Evolutionary conservation across 2,329 filamentous ascomycete genomes (phyloP).

Genomic region (Penicillium verrucosum): DNA sequence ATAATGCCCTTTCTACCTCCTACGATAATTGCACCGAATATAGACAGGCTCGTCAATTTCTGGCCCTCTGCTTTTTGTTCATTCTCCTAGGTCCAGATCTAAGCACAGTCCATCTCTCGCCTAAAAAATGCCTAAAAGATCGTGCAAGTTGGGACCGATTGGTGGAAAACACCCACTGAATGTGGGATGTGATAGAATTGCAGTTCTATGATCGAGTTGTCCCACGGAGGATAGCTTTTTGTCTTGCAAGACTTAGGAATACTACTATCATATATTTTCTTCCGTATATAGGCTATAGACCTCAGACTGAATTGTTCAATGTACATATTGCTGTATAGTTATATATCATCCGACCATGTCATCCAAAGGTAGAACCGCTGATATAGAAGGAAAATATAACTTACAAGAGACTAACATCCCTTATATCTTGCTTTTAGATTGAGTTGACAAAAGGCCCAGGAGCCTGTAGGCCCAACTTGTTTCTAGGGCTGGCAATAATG

Average conservation of each 20-base stretch:
- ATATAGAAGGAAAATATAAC: neutral
- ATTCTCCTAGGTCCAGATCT: no score
- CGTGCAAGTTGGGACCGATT: no score
- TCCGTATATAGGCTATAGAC: neutral
- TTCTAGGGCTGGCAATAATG: neutral
- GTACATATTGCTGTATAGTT: neutral
- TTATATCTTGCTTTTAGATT: neutral
- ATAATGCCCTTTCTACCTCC: no score
- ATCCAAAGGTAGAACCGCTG: neutral
- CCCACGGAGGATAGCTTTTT: neutral
- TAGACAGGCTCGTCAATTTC: no score
- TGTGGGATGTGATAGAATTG: no score
- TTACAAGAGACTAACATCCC: neutral
- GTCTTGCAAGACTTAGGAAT: neutral
- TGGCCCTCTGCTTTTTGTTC: no score
- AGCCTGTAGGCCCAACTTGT: neutral
- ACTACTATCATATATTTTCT: neutral
- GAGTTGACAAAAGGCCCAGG: neutral
- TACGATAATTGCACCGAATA: no score
- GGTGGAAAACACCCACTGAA: no score
- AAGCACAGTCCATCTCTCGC: no score
- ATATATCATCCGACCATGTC: neutral
- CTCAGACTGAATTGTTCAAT: neutral
- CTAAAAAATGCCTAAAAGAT: no score
- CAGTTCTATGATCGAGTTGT: neutral